Evolutionary conservation across 2,329 filamentous ascomycete species (phyloP).

Genomic region (Colletotrichum acutatum): DNA sequence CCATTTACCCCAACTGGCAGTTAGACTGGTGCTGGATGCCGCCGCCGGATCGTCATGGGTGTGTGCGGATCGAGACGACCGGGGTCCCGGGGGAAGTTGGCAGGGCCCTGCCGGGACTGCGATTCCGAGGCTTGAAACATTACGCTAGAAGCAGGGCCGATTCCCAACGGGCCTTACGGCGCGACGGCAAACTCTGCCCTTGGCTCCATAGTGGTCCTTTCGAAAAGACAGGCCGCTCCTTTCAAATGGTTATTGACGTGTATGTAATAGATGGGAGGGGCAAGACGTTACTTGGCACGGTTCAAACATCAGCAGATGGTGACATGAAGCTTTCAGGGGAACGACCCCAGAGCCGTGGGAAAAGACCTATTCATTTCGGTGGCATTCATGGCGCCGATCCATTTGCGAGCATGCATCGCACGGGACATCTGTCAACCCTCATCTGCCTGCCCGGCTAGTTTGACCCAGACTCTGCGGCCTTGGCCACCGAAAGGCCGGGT

Average conservation of each 20-base stretch:
- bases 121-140: slow-evolving; percentile 1
- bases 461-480: not conserved
- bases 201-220: not conserved
- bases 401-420: not conserved
- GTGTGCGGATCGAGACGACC: not conserved
- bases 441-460: not conserved
- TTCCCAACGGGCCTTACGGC: not conserved
- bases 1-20: slow-evolving; percentile 3
- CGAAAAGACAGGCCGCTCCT: not conserved
- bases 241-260: not conserved
- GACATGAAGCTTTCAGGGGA: not conserved
- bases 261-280: not conserved
- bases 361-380: not conserved
- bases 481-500: not conserved
- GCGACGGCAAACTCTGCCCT: not conserved
- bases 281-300: not conserved
- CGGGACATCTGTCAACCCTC: slow-evolving; percentile 1
- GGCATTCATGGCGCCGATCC: not conserved
- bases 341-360: not conserved
- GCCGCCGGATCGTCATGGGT: not conserved
- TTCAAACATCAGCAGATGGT: not conserved
- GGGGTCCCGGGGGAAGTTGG: not conserved
- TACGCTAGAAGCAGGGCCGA: not conserved
- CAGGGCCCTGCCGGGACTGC: not conserved
- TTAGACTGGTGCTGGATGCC: not conserved